These are phyloP conservation scores for Kwoniella sp. DNA, from an alignment of 768 basidiomycete genomes.

Conservation along the genomic window DNA sequence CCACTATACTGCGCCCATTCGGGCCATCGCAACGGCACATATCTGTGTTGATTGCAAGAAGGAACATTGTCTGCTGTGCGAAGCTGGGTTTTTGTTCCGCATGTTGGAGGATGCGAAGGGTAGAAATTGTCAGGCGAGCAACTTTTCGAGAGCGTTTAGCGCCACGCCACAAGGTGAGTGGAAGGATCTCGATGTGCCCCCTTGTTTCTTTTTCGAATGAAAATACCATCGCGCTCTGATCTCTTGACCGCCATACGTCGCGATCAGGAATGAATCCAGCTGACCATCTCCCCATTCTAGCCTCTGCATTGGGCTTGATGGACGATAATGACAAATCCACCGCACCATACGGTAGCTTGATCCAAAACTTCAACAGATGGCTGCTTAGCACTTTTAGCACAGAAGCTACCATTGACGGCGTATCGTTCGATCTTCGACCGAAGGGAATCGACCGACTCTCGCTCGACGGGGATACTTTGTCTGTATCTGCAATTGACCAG, in stretches of 20 bases:
- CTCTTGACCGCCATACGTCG: no score
- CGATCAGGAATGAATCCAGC: neutral
- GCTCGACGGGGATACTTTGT: constrained; percentile 48
- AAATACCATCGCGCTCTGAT: no score
- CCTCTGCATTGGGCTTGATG: constrained; percentile 80
- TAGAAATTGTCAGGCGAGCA: constrained; percentile 92
- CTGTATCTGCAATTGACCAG: constrained; percentile 72
- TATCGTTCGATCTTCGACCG: constrained; percentile 32
- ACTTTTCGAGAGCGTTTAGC: constrained; percentile 92
- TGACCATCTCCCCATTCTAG: constrained; percentile 25
- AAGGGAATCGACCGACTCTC: constrained; percentile 12
- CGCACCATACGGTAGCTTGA: constrained; percentile 80
- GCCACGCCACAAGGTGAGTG: constrained; percentile 77
- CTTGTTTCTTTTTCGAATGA: no score
- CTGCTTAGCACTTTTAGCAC: constrained; percentile 78
- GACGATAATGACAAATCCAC: constrained; percentile 78
- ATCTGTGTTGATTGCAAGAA: constrained; percentile 82
- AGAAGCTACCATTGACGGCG: constrained; percentile 42
- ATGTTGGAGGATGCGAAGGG: constrained; percentile 96
- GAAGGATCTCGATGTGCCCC: neutral
- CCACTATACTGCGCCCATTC: constrained; percentile 77
- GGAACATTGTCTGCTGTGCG: constrained; percentile 92
- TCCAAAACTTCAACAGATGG: constrained; percentile 94
- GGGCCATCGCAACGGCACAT: constrained; percentile 83
- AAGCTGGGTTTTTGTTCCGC: constrained; percentile 87